Base-by-base conservation (phyloP, 495 filamentous ascomycete species). In the Terfezia claveryi region DNA sequence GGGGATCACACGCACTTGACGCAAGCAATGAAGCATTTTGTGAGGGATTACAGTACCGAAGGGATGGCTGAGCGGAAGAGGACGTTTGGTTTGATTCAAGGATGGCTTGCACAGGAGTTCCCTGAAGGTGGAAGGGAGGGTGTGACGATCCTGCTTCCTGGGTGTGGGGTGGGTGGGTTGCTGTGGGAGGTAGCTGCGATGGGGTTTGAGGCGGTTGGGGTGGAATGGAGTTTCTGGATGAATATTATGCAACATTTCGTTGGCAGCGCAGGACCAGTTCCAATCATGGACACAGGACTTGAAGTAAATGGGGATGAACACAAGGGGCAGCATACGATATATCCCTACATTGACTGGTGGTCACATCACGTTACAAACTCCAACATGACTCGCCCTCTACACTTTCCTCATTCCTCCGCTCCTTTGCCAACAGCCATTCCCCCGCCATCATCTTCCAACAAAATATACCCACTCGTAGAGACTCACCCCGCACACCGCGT, bases 281-380 rank as follows among this genome's bases (percentile, higher is more conserved):
- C 54, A 14, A 37, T 57, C 49, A 5, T 14, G 8, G 41, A 46
- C 8, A 20, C 14, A 8, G 41, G 8, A 14, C 14, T 14, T 14
- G 41, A 46, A 5, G 41, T 14, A 4, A 20, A 46, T 3, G 41
- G 14, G 0, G 41, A 46, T 46, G 41, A 14, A 14, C 14, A 46
- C 17, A 8, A 14, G 11, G 52, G 44, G 9, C 32, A 23, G 41
- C 53, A 61, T 52, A 59, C 60, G 10, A 59, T 69, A 37, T 60
- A 73, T 54, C 72, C 70, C 10, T 73, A 70, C 56, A 58, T 70
- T 37, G 70, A 71, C 58, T 67, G 67, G 60, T 73, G 70, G 71
- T 72, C 71, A 10, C 72, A 73, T 58, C 71, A 73, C 52, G 60
- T 61, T 32, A 68, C 64, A 9, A 73, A 68, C 2, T 11, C 58